Evolutionary conservation across 148 eudicot species (phyloP), one percentile per base, ranked within the genome.

Genomic region (Linanthus parryae): DNA sequence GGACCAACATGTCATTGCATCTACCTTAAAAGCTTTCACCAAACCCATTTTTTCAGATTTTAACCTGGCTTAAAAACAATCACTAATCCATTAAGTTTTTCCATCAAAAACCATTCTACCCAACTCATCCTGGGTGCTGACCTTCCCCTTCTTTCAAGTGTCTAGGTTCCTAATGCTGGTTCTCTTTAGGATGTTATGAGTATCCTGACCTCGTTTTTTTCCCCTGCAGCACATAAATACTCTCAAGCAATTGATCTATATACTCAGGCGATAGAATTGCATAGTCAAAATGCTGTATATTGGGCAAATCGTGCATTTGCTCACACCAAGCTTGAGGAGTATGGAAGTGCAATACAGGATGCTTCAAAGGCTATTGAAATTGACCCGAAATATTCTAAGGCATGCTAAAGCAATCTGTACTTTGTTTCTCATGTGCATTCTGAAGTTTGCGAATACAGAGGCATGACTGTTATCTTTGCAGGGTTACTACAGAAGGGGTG

Each of bases 291-390:
- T 76, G 92, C 95, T 30, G 96, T 88, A 31, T 94, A 94, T 61
- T 94, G 85, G 81, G 99, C 99, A 38, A 88, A 94, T 61, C 95
- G 99, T 52, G 99, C 99, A 31, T 84, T 94, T 68, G 94, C 99
- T 9, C 96, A 94, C 71, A 78, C 78, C 34, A 88, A 88, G 52
- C 62, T 94, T 75, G 96, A 94, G 70, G 95, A 82, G 59, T 94
- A 94, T 63, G 99, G 96, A 16, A 88, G 96, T 68, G 99, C 99
- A 28, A 64, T 94, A 25, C 84, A 64, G 70, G 99, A 94, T 71
- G 91, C 96, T 26, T 62, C 96, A 18, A 75, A 50, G 60, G 95
- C 99, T 44, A 72, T 88, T 74, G 95, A 88, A 57, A 73, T 84
- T 58, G 96, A 94, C 62, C 91, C 88, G 11, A 92, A 73, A 64